Evolutionary conservation across 257 asterid species (phyloP), one percentile per base, ranked within the genome.

Genomic region (Echium plantagineum): DNA sequence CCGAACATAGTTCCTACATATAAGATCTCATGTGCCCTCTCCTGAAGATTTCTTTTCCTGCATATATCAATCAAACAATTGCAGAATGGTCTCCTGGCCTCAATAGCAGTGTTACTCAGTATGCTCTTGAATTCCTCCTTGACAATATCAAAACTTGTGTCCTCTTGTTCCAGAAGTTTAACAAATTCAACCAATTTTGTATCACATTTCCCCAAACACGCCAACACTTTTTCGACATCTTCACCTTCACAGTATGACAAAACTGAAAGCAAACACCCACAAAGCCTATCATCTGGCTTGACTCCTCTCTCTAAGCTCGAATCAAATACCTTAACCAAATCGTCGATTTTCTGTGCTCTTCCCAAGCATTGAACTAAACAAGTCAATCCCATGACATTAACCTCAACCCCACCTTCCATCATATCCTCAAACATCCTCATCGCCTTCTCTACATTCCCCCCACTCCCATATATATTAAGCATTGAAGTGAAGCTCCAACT

Each of bases 341-440:
- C 95, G 42, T 88, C 89, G 16, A 85, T 81, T 60, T 73, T 85
- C 72, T 72, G 81, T 0, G 90, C 90, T 47, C 85, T 78, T 2
- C 98, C 98, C 51, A 91, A 74, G 59, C 98, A 84, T 56, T 84
- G 98, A 58, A 91, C 76, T 81, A 91, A 70, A 66, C 96, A 85
- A 66, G 98, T 91, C 68, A 87, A 83, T 47, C 98, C 98, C 98
- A 91, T 91, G 13, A 93, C 90, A 66, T 89, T 89, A 31, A 93
- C 81, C 59, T 64, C 75, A 42, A 83, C 78, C 1, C 88, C 83
- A 0, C 38, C 70, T 51, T 61, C 70, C 7, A 80, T 67, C 89
- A 93, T 85, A 61, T 93, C 95, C 58, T 76, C 71, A 24, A 88
- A 93, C 87, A 93, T 60, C 67, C 32, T 71, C 94, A 93, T 79